These are phyloP conservation scores for Neurospora cerealis DNA, from an alignment of 495 filamentous ascomycete genomes.

Conservation along the genomic window DNA sequence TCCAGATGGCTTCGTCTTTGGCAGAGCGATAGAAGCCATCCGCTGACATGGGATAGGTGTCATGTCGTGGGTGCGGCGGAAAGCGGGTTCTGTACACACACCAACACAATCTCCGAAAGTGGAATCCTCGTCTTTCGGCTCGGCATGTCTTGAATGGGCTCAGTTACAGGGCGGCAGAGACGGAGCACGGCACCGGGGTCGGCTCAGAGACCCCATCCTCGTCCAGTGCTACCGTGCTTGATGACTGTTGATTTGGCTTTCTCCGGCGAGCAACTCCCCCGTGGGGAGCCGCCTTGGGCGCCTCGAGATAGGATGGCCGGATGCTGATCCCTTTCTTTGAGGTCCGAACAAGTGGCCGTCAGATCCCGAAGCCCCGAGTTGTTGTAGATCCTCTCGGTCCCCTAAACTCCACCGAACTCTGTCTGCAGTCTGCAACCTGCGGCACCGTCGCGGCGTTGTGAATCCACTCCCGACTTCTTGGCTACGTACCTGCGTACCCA, in stretches of 20 bases:
- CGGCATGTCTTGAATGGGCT: neutral
- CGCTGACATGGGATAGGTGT: neutral
- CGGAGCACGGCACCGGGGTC: neutral
- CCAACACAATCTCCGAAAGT: neutral
- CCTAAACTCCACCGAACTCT: neutral
- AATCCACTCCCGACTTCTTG: neutral
- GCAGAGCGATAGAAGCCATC: neutral
- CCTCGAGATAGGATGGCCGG: neutral
- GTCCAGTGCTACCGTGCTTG: neutral
- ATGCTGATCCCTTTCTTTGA: neutral
- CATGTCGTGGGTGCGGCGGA: neutral
- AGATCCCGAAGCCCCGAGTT: neutral
- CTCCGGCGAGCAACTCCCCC: neutral
- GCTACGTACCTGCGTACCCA: neutral
- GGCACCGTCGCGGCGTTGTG: neutral
- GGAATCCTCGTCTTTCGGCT: neutral
- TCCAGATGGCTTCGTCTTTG: neutral
- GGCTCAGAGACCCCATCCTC: neutral
- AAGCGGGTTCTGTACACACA: neutral
- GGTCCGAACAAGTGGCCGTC: neutral
- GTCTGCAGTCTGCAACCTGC: neutral
- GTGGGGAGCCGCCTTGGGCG: neutral
- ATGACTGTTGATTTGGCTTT: neutral
- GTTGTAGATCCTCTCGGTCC: neutral
- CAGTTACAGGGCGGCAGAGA: neutral